Evolutionary conservation across 73 alveolate species (phyloP).

Genomic region (Paraurostyla sp.): DNA sequence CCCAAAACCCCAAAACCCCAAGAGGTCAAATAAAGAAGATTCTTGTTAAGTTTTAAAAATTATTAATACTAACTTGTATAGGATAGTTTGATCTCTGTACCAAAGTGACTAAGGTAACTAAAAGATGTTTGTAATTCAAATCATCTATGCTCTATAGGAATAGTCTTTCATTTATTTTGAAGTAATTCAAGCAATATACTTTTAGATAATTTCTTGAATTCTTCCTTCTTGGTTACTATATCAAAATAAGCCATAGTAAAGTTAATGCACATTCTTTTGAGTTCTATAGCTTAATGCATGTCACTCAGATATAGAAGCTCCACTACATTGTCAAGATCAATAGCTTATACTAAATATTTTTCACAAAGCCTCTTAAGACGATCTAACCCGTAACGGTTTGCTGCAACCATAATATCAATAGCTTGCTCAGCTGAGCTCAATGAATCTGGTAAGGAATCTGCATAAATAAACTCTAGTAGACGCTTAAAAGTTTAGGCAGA

Average conservation of each 20-base stretch:
- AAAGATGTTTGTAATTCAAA: no score
- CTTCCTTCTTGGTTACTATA: slow-evolving; percentile 57
- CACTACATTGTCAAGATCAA: slow-evolving; percentile 78
- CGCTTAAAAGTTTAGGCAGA: slow-evolving; percentile 34
- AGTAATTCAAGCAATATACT: slow-evolving; percentile 59
- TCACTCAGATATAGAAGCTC: slow-evolving; percentile 79
- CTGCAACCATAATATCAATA: slow-evolving; percentile 68
- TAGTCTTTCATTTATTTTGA: slow-evolving; percentile 61
- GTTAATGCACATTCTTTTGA: slow-evolving; percentile 76
- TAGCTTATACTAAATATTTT: slow-evolving; percentile 62
- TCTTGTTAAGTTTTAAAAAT: no score
- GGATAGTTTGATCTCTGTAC: no score
- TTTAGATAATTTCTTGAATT: slow-evolving; percentile 63
- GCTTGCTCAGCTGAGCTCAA: slow-evolving; percentile 45
- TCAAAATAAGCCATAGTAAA: slow-evolving; percentile 73
- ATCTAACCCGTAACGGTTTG: slow-evolving; percentile 69
- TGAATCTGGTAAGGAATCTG: slow-evolving; percentile 63
- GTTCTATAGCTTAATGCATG: slow-evolving; percentile 75
- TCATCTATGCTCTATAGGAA: no score
- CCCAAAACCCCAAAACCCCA: no score
- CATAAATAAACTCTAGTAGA: slow-evolving; percentile 75
- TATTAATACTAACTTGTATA: no score
- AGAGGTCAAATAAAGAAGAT: no score
- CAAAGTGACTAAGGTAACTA: no score
- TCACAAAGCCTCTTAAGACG: slow-evolving; percentile 84